Base-by-base conservation (phyloP, 306 rosid species). In the Abrus precatorius region DNA sequence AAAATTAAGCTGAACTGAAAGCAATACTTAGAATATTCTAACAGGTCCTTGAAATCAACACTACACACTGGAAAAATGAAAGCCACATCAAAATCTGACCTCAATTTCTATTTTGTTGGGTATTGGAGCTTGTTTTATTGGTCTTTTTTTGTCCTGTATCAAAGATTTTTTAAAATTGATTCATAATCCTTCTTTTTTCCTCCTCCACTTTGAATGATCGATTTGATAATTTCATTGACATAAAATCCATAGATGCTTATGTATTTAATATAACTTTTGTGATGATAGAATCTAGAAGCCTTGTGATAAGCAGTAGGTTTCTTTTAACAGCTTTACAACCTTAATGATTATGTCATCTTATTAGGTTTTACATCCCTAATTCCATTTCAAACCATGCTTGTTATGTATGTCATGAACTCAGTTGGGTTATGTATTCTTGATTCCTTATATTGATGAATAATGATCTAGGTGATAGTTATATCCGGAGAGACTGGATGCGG, bases 401-500 rank as follows among this genome's bases (percentile, higher is more conserved):
- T 20, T 20, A 20, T 20, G 20, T 20, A 69, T 60, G 49, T 61
- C 50, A 36, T 70, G 60, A 57, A 30, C 53, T 54, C 34, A 3
- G 10, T 65, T 76, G 30, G 69, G 56, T 79, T 64, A 63, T 48
- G 48, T 54, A 41, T 60, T 73, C 32, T 34, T 83, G 56, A 76
- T 47, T 59, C n/a, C 74, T 45, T 45, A 73, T 68, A 80, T 77
- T 32, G 45, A 34, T 77, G 79, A 74, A 68, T 77, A 61, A 48
- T 77, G 54, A 5, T 70, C 48, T 78, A 93, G 98, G 97, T 96
- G 78, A 84, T 88, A 50, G 86, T 92, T 62, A 72, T 96, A 79
- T 96, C 99, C 40, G 99, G 99, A 83, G 97, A 96, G 88, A 96
- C 99, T 79, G 98, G 99, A 76, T 96, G 99, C 85, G 98, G 99